phyloP scores from a whole-genome alignment of 2,329 filamentous ascomycete genomes.

The Verticillium alfalfae region DNA sequence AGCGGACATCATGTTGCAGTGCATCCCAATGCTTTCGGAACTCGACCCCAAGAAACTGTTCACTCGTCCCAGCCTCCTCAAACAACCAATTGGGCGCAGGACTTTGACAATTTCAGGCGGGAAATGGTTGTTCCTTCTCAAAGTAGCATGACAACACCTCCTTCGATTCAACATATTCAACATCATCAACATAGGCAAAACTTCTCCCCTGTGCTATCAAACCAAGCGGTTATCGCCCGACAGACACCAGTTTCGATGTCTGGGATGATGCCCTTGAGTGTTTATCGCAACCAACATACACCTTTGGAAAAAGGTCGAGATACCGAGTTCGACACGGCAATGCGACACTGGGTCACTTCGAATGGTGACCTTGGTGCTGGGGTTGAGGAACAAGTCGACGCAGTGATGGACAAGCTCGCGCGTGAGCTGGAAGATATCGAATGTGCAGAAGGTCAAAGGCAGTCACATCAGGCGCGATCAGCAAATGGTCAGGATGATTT shows the following conservation, averaged over 20 bases:
- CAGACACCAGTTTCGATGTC: neutral
- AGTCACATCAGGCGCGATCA: neutral
- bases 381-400: constrained; percentile 29
- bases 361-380: constrained; percentile 17
- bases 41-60: neutral
- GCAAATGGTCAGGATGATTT: neutral
- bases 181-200: constrained; percentile 1
- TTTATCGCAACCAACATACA: neutral
- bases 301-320: neutral
- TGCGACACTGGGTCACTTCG: constrained; percentile 33
- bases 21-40: neutral
- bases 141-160: neutral
- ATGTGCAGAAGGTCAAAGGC: neutral
- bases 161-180: neutral
- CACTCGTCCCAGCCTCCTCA: neutral
- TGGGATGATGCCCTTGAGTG: neutral
- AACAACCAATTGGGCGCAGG: constrained; percentile 6
- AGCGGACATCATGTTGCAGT: neutral
- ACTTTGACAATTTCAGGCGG: constrained; percentile 2
- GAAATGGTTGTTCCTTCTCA: neutral
- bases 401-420: constrained; percentile 36
- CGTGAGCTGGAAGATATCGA: constrained; percentile 25
- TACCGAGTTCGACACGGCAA: constrained; percentile 30
- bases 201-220: constrained; percentile 12
- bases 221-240: constrained; percentile 6